Conservation (phyloP, 495 filamentous ascomycete genomes). For the Bacidia rubella region DNA sequence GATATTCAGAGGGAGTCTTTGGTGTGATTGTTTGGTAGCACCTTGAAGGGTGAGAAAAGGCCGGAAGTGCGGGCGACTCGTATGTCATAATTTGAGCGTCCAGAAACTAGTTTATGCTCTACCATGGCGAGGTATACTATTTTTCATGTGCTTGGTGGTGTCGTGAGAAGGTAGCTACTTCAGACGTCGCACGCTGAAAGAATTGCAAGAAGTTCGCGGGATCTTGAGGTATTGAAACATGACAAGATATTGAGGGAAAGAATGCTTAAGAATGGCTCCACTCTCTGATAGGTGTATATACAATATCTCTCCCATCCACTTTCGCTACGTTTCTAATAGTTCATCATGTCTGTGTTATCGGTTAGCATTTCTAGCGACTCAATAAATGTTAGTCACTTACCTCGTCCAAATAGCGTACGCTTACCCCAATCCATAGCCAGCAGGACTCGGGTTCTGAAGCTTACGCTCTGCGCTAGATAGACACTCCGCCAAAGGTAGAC, state of each 20-base stretch:
- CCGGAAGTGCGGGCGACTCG: too few relatives aligned
- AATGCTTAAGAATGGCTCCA: too few relatives aligned
- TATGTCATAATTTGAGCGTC: too few relatives aligned
- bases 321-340: conserved; percentile 17
- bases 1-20: background rate
- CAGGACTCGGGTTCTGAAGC: conserved; percentile 73
- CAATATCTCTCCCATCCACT: background rate
- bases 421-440: conserved; percentile 99
- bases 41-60: too few relatives aligned
- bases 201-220: too few relatives aligned
- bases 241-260: too few relatives aligned
- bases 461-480: conserved; percentile 97
- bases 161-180: too few relatives aligned
- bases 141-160: too few relatives aligned
- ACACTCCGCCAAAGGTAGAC: conserved; percentile 95
- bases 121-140: too few relatives aligned
- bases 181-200: too few relatives aligned
- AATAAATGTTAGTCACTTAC: conserved; percentile 40
- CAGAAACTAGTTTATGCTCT: too few relatives aligned
- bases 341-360: conserved; percentile 23
- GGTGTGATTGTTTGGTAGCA: conserved; percentile 3
- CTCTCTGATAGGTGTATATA: background rate
- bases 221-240: too few relatives aligned
- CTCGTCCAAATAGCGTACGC: conserved; percentile 87
- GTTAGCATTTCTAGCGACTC: background rate